phyloP scores from a whole-genome alignment of 1,284 basidiomycete genomes.

The Hypsizygus ulmarius region DNA sequence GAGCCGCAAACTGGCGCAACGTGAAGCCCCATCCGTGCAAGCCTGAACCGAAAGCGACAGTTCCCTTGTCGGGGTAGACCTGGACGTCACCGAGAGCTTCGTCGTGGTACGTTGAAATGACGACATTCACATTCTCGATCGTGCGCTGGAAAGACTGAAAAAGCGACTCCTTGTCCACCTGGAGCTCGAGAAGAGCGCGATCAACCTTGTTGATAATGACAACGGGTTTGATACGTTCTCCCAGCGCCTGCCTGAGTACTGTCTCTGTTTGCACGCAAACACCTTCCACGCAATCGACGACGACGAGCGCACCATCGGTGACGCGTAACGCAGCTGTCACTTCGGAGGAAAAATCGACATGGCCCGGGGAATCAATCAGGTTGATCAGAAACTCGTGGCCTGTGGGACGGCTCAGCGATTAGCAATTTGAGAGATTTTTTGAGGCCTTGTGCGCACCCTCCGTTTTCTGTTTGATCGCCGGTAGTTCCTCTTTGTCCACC shows the following conservation, averaged over 20 bases:
- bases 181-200: constrained; percentile 98
- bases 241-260: constrained; percentile 95
- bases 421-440: constrained; percentile 7
- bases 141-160: constrained; percentile 99
- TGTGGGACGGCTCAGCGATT: constrained; percentile 33
- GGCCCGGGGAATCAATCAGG: constrained; percentile 99
- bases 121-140: constrained; percentile 98
- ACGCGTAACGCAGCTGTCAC: constrained; percentile 99
- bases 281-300: constrained; percentile 99
- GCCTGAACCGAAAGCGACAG: constrained; percentile 98
- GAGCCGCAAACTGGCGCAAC: constrained; percentile 93
- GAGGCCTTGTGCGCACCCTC: constrained; percentile 51
- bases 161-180: constrained; percentile 95
- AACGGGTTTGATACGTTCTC: constrained; percentile 99
- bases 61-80: constrained; percentile 98
- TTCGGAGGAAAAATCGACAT: constrained; percentile 99
- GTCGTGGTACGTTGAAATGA: constrained; percentile 98
- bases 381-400: constrained; percentile 99
- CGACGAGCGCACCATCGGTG: constrained; percentile 97
- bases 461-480: constrained; percentile 90
- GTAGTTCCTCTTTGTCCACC: constrained; percentile 86
- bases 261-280: constrained; percentile 99
- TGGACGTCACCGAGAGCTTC: constrained; percentile 95
- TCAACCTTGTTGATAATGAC: constrained; percentile 99
- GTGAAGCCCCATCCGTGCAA: constrained; percentile 99